Evolutionary conservation across 179 eudicot species (phyloP), one percentile per base, ranked within the genome.

Genomic region (Corrigiola litoralis): DNA sequence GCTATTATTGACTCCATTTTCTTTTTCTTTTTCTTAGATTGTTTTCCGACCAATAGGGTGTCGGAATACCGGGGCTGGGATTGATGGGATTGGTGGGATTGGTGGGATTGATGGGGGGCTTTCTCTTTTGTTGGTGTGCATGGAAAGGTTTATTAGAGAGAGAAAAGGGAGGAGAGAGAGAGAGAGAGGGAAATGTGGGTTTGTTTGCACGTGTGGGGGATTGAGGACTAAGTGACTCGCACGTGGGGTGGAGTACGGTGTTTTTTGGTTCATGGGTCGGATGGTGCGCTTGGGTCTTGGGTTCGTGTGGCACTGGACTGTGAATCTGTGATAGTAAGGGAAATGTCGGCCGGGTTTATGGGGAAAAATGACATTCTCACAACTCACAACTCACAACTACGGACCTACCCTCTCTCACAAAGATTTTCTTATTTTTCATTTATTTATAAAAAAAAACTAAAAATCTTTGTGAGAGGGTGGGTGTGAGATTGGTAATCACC

Each of bases 1-100:
- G 99, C 99, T 56, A 94, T 45, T 44, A 94, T 94, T 50, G 99
- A 94, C 82, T 94, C 99, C 99, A 94, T 94, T 67, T 18, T 44
- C 6, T 28, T 12, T 17, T 4, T 17, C 18, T 6, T 10, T 64
- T 6, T 47, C 28, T 2, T 1, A 25, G 48, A 24, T 20, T 32
- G 4, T 2, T 4, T 29, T 18, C 28, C 12, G 58, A 12, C 38
- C 48, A 14, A 27, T 20, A 25, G 45, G 38, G 27, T 45, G 12
- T 44, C 65, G 50, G 65, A 36, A 58, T 27, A 58, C 58, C 48
- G 11, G 36, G 13, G 21, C 5, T 5, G 18, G 45, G 28, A 46
- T 23, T 4, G 20, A 44, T 27, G 70, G 75, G 20, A 36, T 56
- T 58, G 9, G 5, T 20, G 28, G 20, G 20, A 44, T 28, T 25